Conservation (phyloP, 768 basidiomycete genomes). For the Piloderma croceum region DNA sequence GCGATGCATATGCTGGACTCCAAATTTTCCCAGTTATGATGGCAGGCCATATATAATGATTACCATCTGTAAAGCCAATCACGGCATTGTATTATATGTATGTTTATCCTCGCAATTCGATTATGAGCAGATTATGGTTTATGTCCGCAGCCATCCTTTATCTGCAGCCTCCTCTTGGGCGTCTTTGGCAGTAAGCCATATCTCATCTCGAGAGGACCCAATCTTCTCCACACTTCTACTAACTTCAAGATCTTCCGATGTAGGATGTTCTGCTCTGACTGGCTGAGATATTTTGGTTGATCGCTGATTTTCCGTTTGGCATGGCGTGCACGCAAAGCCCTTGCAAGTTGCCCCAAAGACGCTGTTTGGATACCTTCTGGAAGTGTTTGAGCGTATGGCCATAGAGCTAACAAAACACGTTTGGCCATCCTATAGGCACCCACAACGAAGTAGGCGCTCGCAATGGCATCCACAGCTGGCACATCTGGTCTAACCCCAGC, state of each 20-base stretch:
- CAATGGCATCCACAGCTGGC: constrained; percentile 63
- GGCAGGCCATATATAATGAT: not conserved
- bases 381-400: constrained; percentile 60
- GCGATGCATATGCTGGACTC: constrained; percentile 71
- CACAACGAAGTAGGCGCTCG: constrained; percentile 57
- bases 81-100: not conserved
- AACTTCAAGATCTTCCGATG: constrained; percentile 31
- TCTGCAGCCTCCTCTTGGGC: too few species aligned
- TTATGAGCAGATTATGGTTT: too few species aligned
- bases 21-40: constrained; percentile 38
- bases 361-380: constrained; percentile 42
- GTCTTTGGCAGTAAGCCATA: too few species aligned
- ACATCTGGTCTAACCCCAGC: constrained; percentile 64
- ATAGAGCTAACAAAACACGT: constrained; percentile 51
- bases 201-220: too few species aligned
- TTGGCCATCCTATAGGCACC: constrained; percentile 49
- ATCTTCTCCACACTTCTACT: too few species aligned
- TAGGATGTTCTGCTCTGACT: too few species aligned
- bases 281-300: too few species aligned
- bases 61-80: too few species aligned
- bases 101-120: too few species aligned
- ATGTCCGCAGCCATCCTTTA: too few species aligned
- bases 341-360: constrained; percentile 41
- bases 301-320: constrained; percentile 9
- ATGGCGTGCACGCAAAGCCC: constrained; percentile 42